A percentile compares a stretch with the other conserved stretches of the same genome.
Conservation (phyloP, 106 monocot genomes). For the Dioscorea dumetorum region DNA sequence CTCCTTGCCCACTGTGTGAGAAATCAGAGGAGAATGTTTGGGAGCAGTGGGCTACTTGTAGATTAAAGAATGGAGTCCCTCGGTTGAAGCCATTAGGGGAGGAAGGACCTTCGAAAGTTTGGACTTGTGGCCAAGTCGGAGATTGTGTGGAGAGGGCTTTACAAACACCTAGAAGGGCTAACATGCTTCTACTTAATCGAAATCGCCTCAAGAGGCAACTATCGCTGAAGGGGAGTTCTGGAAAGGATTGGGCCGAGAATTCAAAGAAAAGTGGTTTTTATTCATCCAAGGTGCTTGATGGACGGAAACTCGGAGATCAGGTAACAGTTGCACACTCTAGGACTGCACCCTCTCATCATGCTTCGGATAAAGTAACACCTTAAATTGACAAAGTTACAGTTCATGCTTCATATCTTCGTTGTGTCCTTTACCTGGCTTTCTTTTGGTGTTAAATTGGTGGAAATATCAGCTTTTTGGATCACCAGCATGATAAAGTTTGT, state of each 20-base stretch:
- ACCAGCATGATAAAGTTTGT: too few relatives aligned
- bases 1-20: constrained; percentile 61
- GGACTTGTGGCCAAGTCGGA: constrained; percentile 41
- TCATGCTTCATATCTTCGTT: too few relatives aligned
- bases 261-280: constrained; percentile 9
- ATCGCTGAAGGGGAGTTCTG: constrained; percentile 20
- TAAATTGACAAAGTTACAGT: too few relatives aligned
- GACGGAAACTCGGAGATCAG: constrained; percentile 1
- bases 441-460: too few relatives aligned
- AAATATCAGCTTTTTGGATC: too few relatives aligned
- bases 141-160: constrained; percentile 43
- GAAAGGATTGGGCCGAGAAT: constrained; percentile 23
- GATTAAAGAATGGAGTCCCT: constrained; percentile 25
- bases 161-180: constrained; percentile 13
- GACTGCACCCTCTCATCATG: too few relatives aligned
- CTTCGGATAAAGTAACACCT: too few relatives aligned
- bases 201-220: constrained; percentile 28
- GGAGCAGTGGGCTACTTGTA: constrained; percentile 38
- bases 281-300: constrained; percentile 6
- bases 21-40: constrained; percentile 16
- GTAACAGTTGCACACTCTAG: constrained; percentile 1
- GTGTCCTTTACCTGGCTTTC: too few relatives aligned
- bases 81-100: constrained; percentile 41
- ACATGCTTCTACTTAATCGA: constrained; percentile 9
- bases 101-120: constrained; percentile 47